Evolutionary conservation across 768 basidiomycete species (phyloP), one percentile per base, ranked within the genome.

Genomic region (Leucosporidium creatinivorum): DNA sequence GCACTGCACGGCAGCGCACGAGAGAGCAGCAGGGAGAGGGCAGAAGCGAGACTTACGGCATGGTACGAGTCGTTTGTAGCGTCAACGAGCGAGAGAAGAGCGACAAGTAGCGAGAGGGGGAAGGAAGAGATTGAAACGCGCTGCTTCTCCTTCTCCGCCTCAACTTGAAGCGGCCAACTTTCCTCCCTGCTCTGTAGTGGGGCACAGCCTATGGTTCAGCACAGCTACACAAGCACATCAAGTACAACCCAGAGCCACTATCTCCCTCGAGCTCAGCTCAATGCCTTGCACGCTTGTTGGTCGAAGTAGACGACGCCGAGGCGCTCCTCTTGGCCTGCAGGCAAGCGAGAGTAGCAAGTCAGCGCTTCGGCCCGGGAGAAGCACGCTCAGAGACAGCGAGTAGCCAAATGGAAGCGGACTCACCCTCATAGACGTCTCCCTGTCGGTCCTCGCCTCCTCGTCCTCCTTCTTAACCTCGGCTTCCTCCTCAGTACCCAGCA

Each of bases 391-490:
- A 44, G 39, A 17, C 39, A 3, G 39, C 8, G 39, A 44, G 39
- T 9, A 44, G 15, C 39, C 8, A 44, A 13, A 2, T 2, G 13
- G 18, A 26, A 2, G 26, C 2, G 6, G n/a, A 56, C 62, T 54
- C 58, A 68, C 67, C 52, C 67, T 49, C 3, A 44, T 31, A 7
- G 51, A 61, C 36, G 49, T n/a, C 21, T 52, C 66, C 49, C 48
- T 58, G n/a, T 54, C 61, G 33, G 39, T 66, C 69, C 49, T 63
- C 6, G 25, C 39, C 4, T 56, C 39, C n/a, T 58, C 30, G 18
- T 28, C 47, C 36, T 31, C 63, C 66, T 66, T 23, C 70, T 67
- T 47, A 23, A n/a, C 58, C 44, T 56, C 18, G 25, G 63, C 33
- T 25, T 21, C 21, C 28, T 61, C 65, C 44, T 47, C 51, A 58